phyloP scores from a whole-genome alignment of 2,329 filamentous ascomycete genomes.

The Colletotrichum tropicale region DNA sequence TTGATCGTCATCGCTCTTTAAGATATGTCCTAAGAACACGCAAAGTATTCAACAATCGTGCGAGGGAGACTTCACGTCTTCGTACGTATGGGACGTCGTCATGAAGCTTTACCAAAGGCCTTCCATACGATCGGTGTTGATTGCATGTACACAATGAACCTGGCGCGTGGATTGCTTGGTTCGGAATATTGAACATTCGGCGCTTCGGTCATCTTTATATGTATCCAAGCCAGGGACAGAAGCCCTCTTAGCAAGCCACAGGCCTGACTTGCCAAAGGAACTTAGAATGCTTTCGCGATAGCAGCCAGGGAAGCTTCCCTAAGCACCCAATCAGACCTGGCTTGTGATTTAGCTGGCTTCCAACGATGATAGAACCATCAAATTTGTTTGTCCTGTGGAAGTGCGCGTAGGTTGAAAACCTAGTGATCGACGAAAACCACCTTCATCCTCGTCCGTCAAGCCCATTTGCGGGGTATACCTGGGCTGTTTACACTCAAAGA shows the following conservation, averaged over 20 bases:
- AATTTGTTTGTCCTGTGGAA: not conserved
- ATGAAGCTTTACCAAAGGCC: not conserved
- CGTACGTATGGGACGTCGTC: not conserved
- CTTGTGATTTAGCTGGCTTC: too few relatives aligned
- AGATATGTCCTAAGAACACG: not conserved
- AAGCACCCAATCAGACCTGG: not conserved
- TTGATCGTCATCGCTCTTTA: not conserved
- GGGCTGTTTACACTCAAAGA: not conserved
- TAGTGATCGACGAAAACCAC: not conserved
- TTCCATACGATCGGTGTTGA: too few relatives aligned
- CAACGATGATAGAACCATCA: not conserved
- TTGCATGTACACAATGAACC: accelerated
- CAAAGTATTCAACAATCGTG: not conserved
- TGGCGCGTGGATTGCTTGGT: not conserved
- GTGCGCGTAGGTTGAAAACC: not conserved
- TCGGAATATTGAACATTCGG: not conserved
- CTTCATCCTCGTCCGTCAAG: not conserved
- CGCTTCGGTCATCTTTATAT: not conserved
- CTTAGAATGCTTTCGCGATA: not conserved
- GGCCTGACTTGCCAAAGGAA: not conserved
- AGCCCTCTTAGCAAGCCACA: not conserved
- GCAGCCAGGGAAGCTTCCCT: not conserved
- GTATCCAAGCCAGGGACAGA: not conserved
- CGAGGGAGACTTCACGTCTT: not conserved
- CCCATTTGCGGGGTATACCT: not conserved